These are phyloP conservation scores for Dipteronia sinensis DNA, from an alignment of 345 rosid genomes.

Conservation along the genomic window DNA sequence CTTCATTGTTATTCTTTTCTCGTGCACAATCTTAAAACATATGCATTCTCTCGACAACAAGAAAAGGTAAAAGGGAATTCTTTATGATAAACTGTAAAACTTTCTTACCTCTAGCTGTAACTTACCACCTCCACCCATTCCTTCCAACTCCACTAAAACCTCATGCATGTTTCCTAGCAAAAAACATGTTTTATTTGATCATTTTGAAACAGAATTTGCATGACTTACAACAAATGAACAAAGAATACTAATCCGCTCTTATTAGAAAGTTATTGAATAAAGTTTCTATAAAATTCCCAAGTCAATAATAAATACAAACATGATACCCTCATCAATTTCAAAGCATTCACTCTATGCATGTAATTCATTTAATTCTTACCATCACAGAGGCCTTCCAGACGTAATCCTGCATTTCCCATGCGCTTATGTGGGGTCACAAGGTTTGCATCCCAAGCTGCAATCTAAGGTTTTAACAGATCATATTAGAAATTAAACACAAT, in stretches of 20 bases:
- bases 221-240: background rate
- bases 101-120: conserved; percentile 72
- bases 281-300: background rate
- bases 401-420: conserved; percentile 79
- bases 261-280: background rate
- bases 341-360: background rate
- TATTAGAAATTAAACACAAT: conserved; percentile 8
- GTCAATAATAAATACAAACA: background rate
- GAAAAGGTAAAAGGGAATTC: conserved; percentile 6
- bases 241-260: conserved; percentile 4
- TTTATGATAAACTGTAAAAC: background rate
- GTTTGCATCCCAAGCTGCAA: conserved; percentile 99
- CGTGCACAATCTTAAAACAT: background rate
- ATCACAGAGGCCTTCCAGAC: conserved; percentile 65
- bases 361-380: conserved; percentile 50
- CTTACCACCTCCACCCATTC: conserved; percentile 97
- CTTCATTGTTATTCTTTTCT: background rate
- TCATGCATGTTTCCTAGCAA: conserved; percentile 68
- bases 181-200: conserved; percentile 14
- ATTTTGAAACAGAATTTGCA: conserved; percentile 2
- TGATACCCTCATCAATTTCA: background rate
- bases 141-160: conserved; percentile 79
- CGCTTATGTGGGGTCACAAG: conserved; percentile 94
- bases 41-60: background rate
- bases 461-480: conserved; percentile 44